These are phyloP conservation scores for Phaffomyces antillensis DNA, from an alignment of 805 yeast genomes.

Conservation along the genomic window DNA sequence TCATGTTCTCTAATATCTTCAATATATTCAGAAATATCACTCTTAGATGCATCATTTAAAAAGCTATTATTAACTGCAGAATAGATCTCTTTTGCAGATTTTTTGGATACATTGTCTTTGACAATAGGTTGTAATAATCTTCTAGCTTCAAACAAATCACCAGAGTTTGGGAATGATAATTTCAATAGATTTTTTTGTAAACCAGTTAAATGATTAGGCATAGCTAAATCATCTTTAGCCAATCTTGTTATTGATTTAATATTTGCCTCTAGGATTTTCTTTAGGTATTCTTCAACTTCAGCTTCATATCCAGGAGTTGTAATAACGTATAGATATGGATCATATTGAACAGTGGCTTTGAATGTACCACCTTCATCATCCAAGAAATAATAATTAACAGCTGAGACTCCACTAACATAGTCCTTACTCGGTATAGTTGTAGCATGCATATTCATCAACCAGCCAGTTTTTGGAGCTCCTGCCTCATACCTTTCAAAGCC, in stretches of 20 bases:
- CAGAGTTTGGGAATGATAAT: slow-evolving; percentile 65
- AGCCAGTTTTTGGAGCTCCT: slow-evolving; percentile 71
- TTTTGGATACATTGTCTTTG: slow-evolving; percentile 52
- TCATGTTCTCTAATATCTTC: slow-evolving; percentile 89
- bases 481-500: slow-evolving; percentile 78
- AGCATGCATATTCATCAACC: slow-evolving; percentile 94
- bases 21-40: slow-evolving; percentile 57
- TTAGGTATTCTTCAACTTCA: slow-evolving; percentile 81
- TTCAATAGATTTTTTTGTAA: slow-evolving; percentile 55
- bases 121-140: slow-evolving; percentile 63
- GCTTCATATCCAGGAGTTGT: slow-evolving; percentile 46
- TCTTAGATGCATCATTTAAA: slow-evolving; percentile 14
- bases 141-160: slow-evolving; percentile 71
- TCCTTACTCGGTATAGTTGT: slow-evolving; percentile 60
- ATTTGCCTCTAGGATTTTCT: slow-evolving; percentile 56
- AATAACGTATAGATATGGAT: slow-evolving; percentile 79
- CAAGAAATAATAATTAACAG: slow-evolving; percentile 88
- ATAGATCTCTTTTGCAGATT: slow-evolving; percentile 62
- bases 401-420: slow-evolving; percentile 63
- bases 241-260: slow-evolving; percentile 51
- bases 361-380: slow-evolving; percentile 97
- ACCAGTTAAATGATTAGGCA: slow-evolving; percentile 86
- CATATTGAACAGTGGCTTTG: slow-evolving; percentile 74
- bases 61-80: slow-evolving; percentile 39
- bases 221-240: slow-evolving; percentile 68